phyloP scores from a whole-genome alignment of 148 eudicot species.

The Pouteria glomerata region DNA sequence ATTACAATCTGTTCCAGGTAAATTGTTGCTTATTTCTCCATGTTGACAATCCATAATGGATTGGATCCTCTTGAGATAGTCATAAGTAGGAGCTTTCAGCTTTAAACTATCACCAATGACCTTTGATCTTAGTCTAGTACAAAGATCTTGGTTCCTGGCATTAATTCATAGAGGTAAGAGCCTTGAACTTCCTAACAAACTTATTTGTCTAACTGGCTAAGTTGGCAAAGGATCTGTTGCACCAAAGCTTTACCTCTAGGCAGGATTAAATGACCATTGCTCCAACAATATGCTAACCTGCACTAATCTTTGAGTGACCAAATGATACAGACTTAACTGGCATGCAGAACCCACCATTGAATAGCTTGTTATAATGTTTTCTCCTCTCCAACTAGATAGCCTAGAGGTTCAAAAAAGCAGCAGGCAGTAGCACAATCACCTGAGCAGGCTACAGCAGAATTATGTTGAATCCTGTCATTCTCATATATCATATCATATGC shows the following conservation, averaged over 20 bases:
- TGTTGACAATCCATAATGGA: too few species aligned
- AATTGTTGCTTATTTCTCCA: too few species aligned
- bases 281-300: background rate
- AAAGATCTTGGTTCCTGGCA: too few species aligned
- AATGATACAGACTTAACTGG: background rate
- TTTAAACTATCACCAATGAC: too few species aligned
- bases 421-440: background rate
- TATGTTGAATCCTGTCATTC: background rate
- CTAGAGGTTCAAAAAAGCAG: background rate
- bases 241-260: background rate
- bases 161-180: too few species aligned
- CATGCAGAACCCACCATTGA: background rate
- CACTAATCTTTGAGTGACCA: background rate
- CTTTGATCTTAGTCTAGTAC: too few species aligned
- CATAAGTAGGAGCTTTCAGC: too few species aligned
- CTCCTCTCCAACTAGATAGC: background rate
- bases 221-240: background rate
- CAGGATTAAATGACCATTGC: background rate
- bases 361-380: background rate
- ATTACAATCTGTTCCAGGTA: too few species aligned
- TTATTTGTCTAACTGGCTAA: too few species aligned
- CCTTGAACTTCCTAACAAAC: too few species aligned
- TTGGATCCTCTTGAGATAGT: too few species aligned
- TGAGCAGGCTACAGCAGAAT: background rate
- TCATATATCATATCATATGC: background rate